phyloP scores from a whole-genome alignment of 2,329 filamentous ascomycete genomes.

The Trichoderma sp. region DNA sequence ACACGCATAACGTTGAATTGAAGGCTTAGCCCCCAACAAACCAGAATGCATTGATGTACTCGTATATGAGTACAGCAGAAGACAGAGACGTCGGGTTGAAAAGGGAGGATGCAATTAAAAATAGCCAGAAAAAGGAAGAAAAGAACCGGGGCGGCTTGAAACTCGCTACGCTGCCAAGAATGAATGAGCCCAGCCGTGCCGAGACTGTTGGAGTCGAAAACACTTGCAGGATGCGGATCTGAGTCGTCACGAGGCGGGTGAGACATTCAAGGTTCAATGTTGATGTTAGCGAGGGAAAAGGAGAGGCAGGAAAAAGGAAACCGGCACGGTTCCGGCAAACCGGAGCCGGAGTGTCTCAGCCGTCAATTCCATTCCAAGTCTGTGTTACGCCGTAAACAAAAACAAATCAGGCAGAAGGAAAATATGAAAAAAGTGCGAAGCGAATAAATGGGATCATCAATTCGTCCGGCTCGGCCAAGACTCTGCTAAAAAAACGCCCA shows the following conservation, averaged over 20 bases:
- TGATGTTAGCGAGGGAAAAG: background rate
- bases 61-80: background rate
- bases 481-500: background rate
- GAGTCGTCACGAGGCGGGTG: constrained; percentile 17
- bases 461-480: background rate
- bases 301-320: background rate
- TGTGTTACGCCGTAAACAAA: background rate
- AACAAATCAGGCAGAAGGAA: background rate
- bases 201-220: background rate
- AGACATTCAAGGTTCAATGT: background rate
- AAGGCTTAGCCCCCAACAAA: background rate
- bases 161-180: background rate
- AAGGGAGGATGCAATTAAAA: background rate
- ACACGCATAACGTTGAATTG: background rate
- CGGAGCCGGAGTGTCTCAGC: constrained; percentile 3
- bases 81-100: background rate
- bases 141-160: background rate
- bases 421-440: background rate
- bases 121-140: background rate
- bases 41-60: background rate
- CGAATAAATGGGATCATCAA: background rate
- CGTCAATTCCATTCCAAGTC: background rate
- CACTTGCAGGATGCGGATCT: constrained; percentile 9
- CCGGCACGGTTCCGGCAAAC: background rate
- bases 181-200: background rate